Percentiles rank a stretch among this genome's conserved stretches.
Conservation (phyloP, 352 stramenopile species). For the Phytopythium helicoides region DNA sequence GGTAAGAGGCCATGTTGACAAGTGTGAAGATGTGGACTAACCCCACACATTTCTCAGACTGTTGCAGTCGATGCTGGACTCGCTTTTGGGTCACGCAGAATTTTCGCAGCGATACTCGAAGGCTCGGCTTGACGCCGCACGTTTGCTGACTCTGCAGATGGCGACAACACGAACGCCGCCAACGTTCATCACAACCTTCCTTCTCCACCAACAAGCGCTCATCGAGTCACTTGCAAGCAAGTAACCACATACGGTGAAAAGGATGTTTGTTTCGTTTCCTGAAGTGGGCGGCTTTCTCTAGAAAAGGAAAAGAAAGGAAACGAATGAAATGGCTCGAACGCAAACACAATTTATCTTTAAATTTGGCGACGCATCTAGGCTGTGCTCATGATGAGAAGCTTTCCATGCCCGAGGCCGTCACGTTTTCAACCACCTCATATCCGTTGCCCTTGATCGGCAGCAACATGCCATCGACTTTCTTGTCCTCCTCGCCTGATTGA, state of each 20-base stretch:
- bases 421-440: constrained; percentile 79
- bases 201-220: constrained; percentile 58
- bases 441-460: constrained; percentile 56
- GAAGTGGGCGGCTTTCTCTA: no score
- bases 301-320: no score
- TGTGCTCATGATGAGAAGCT: constrained; percentile 82
- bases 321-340: no score
- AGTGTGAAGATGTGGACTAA: no score
- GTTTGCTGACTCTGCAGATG: constrained; percentile 56
- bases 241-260: no score
- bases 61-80: constrained; percentile 45
- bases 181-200: constrained; percentile 66
- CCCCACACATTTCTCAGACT: no score
- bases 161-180: constrained; percentile 57
- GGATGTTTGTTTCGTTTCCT: no score
- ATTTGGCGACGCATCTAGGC: constrained; percentile 51
- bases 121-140: constrained; percentile 41
- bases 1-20: no score
- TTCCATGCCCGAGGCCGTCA: constrained; percentile 55
- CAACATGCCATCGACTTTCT: constrained; percentile 35
- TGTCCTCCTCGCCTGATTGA: constrained; percentile 18
- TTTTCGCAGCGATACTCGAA: constrained; percentile 13
- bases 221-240: constrained; percentile 25
- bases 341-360: no score
- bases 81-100: constrained; percentile 28